Percentiles rank a stretch among this genome's conserved stretches.
Conservation (phyloP, 352 stramenopile genomes). For the Peronospora belbahrii region DNA sequence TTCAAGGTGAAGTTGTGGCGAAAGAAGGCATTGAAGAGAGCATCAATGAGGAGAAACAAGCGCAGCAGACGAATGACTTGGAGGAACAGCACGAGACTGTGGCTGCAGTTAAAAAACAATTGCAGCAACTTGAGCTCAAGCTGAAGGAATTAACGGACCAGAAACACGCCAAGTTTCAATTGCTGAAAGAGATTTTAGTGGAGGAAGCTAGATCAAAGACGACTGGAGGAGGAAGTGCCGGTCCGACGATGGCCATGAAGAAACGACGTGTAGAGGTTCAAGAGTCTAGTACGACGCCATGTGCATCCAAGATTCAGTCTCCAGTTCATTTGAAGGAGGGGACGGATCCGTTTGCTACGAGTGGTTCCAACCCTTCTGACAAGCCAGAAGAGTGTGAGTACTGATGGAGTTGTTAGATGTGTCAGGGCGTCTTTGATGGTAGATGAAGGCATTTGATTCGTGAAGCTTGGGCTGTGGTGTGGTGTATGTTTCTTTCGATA, state of each 20-base stretch:
- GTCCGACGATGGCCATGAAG: constrained; percentile 6
- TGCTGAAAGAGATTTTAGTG: constrained; percentile 67
- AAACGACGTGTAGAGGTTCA: constrained; percentile 35
- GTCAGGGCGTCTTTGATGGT: constrained; percentile 9
- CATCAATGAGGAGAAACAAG: constrained; percentile 8
- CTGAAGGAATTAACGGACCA: constrained; percentile 48
- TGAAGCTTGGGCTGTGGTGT: constrained; percentile 1
- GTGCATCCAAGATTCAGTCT: constrained; percentile 18
- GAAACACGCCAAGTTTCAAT: constrained; percentile 65
- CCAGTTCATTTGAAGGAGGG: neutral
- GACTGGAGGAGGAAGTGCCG: constrained; percentile 1
- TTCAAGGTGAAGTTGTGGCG: constrained; percentile 10
- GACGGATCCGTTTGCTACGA: constrained; percentile 1
- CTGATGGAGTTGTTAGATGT: neutral
- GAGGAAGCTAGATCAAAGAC: constrained; percentile 53
- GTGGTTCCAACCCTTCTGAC: neutral
- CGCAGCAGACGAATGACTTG: constrained; percentile 12
- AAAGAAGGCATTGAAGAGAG: constrained; percentile 6
- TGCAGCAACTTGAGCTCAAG: constrained; percentile 42
- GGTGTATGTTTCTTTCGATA: too few species aligned
- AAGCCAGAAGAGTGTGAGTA: constrained; percentile 1
- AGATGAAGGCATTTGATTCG: neutral
- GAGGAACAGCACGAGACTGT: constrained; percentile 20
- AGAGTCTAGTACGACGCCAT: constrained; percentile 7
- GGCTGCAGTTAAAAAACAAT: constrained; percentile 21